Evolutionary conservation across 768 basidiomycete genomes (phyloP), one percentile per base, ranked within the genome.

Genomic region (Phaeotremella skinneri): DNA sequence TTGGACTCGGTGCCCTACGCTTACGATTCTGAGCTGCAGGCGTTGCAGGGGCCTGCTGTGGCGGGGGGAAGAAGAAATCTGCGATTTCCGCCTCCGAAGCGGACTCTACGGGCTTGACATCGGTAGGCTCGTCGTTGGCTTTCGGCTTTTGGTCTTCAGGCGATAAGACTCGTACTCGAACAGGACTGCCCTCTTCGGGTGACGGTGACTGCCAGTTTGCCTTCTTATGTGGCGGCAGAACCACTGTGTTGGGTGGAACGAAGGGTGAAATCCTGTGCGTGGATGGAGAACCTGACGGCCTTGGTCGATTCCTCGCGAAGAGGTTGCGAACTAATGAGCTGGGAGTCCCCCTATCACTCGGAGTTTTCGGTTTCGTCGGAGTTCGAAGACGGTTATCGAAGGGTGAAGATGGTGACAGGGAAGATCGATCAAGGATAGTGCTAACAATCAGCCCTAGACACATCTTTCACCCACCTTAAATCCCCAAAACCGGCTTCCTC

Each of bases 371-470:
- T 52, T 68, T 68, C 7, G 52, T 52, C 5, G 67, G 69, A 3
- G 68, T 68, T n/a, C 45, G 31, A 1, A 54, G 39, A 2, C 52
- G 47, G n/a, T 64, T 58, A 37, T 61, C 64, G 49, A 59, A 69
- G 2, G 66, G 68, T 0, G 68, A 58, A 0, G 65, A 61, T 2
- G 70, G 29, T 4, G 66, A 66, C 1, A 73, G 54, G 3, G 71
- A 73, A 1, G 71, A 73, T 27, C 66, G 55, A 54, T 73, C 69
- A 31, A 73, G 48, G 25, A 73, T 73, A n/a, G 64, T 68, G 27
- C 70, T 70, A 31, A 58, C 13, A 34, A 25, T 7, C 25, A 4
- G 16, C 16, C 2, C 20, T 31, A 17, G 2, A 6, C 13, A 25
- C 20, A 11, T n/a, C n/a, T 32, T 17, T 26, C 5, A 56, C 70